phyloP scores from a whole-genome alignment of 1,284 basidiomycete species.

The Trametes pubescens region DNA sequence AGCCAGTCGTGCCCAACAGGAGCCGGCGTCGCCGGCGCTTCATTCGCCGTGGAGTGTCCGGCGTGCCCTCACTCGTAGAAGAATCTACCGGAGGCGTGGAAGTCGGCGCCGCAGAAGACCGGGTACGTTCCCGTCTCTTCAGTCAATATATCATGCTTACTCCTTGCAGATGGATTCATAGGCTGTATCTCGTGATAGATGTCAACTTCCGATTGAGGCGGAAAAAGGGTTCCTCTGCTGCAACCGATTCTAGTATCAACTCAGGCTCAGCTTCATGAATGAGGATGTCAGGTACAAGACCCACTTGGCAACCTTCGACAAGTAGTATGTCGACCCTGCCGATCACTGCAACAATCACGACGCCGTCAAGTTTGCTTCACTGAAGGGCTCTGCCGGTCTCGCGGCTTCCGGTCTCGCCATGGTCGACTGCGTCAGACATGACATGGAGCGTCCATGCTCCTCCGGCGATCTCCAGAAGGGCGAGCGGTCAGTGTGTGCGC shows the following conservation, averaged over 20 bases:
- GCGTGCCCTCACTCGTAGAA: slow-evolving; percentile 45
- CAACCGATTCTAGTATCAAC: slow-evolving; percentile 34
- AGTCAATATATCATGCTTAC: no score
- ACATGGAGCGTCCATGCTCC: slow-evolving; percentile 33
- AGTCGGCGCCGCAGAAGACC: no score
- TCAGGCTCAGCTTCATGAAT: slow-evolving; percentile 38
- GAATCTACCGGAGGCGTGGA: slow-evolving; percentile 40
- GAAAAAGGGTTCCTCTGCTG: slow-evolving; percentile 26
- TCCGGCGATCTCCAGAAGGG: slow-evolving; percentile 30
- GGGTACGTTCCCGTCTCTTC: no score
- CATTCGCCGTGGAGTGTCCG: slow-evolving; percentile 44
- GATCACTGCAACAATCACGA: slow-evolving; percentile 24
- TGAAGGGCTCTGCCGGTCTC: slow-evolving; percentile 3
- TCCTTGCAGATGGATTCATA: slow-evolving; percentile 31
- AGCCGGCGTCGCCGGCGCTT: no score
- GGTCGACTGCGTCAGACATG: slow-evolving; percentile 32
- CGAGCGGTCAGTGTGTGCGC: background rate
- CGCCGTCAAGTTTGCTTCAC: slow-evolving; percentile 19
- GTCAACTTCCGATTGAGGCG: slow-evolving; percentile 42
- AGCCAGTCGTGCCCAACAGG: slow-evolving; percentile 33
- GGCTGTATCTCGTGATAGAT: slow-evolving; percentile 36
- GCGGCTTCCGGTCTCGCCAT: slow-evolving; percentile 19
- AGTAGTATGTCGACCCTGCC: background rate
- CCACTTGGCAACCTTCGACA: slow-evolving; percentile 23
- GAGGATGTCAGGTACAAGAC: slow-evolving; percentile 28